Evolutionary conservation across 1,139 yeast genomes (phyloP), one percentile per base, ranked within the genome.

Genomic region (Taphrina confusa): DNA sequence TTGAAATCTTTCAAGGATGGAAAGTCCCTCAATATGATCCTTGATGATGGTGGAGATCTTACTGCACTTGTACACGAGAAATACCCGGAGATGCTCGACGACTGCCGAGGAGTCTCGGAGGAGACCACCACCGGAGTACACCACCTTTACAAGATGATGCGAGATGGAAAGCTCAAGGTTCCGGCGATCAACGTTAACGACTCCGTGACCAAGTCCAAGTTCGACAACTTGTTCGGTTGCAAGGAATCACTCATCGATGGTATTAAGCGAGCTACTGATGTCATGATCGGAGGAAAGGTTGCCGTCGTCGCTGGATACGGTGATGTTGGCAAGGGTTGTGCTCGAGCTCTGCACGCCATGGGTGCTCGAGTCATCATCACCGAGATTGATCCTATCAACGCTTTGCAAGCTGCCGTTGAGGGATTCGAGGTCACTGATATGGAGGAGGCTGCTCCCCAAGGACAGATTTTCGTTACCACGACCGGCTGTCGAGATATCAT

Each of bases 61-160:
- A 92, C 99, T 75, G 79, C 96, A 67, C 83, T 92, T 68, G 98
- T 94, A 67, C 98, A 94, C 81, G 92, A 89, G 76, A 90, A 92
- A 79, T 85, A 91, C 88, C 98, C 98, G 74, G 97, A 92, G 79
- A 86, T 89, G 92, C 84, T 92, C 78, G 82, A 85, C 67, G 96
- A 77, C 77, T 92, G 98, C 82, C 91, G 69, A 81, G 99, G 99
- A 80, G 78, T 92, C 69, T 87, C 96, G 69, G 99, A 92, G 83
- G 99, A 92, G 83, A 92, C 99, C 79, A 92, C 99, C 76, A 92
- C 99, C 68, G 99, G 99, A 86, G 98, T 92, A 73, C 98, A 94
- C 83, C 96, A 92, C 81, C 83, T 92, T 74, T 92, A 92, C 91
- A 87, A 86, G 82, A 87, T 91, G 95, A 78, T 92, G 75, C 88